Conservation (phyloP, 2,329 filamentous ascomycete genomes). For the Aspergillus eucalypticola region DNA sequence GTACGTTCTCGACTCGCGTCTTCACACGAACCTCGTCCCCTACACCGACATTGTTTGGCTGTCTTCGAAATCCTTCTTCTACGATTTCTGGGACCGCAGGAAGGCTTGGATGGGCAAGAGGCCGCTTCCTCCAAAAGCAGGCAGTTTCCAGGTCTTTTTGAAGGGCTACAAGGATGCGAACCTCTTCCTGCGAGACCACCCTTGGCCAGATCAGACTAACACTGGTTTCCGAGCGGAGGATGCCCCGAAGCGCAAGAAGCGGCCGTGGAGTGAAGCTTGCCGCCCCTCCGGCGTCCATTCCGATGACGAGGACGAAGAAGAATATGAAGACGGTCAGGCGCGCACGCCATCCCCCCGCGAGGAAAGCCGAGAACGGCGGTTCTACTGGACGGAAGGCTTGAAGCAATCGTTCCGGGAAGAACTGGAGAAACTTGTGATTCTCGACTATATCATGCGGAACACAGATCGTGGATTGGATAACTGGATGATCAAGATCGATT, state of each 20-base stretch:
- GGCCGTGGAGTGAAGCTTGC: constrained; percentile 79
- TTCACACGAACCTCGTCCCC: constrained; percentile 88
- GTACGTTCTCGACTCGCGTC: constrained; percentile 87
- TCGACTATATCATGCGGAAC: constrained; percentile 99
- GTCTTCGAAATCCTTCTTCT: constrained; percentile 96
- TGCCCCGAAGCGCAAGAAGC: constrained; percentile 67
- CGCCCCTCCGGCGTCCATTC: constrained; percentile 64
- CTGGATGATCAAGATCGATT: constrained; percentile 99
- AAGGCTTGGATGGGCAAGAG: constrained; percentile 86
- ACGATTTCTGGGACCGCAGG: constrained; percentile 94
- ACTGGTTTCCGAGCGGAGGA: constrained; percentile 68
- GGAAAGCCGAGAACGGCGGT: constrained; percentile 53
- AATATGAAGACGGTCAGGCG: constrained; percentile 42
- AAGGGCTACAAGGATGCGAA: constrained; percentile 98
- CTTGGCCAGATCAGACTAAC: constrained; percentile 89
- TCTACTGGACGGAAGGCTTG: constrained; percentile 82
- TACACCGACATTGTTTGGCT: constrained; percentile 94
- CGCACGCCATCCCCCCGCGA: constrained; percentile 47
- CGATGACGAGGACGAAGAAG: constrained; percentile 64
- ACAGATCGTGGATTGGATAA: constrained; percentile 96
- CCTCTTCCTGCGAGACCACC: constrained; percentile 88
- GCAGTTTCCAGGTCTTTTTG: constrained; percentile 96
- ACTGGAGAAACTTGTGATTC: constrained; percentile 91
- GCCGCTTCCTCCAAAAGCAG: constrained; percentile 81
- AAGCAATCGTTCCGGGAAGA: constrained; percentile 94